phyloP scores from a whole-genome alignment of 2,329 filamentous ascomycete genomes.

The Claviceps purpurea region DNA sequence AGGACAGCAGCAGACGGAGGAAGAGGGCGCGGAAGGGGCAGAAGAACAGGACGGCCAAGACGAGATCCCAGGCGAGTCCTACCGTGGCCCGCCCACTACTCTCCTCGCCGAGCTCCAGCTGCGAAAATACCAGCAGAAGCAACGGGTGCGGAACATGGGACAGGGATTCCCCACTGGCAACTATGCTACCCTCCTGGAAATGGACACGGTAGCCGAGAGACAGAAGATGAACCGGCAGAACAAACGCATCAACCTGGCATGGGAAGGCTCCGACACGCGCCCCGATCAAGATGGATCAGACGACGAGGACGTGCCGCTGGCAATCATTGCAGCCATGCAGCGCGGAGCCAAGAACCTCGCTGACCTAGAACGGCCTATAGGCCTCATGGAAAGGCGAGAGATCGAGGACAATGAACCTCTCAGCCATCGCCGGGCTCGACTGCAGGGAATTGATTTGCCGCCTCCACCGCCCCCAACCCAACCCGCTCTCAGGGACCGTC shows the following conservation, averaged over 20 bases:
- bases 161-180: conserved; percentile 59
- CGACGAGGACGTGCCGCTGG: conserved; percentile 82
- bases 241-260: conserved; percentile 74
- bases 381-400: conserved; percentile 67
- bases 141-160: conserved; percentile 52
- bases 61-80: conserved; percentile 33
- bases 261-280: conserved; percentile 57
- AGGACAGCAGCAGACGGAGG: conserved; percentile 18
- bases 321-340: conserved; percentile 55
- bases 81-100: conserved; percentile 69
- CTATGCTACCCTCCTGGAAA: conserved; percentile 77
- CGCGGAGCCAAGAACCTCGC: conserved; percentile 36
- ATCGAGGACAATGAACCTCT: conserved; percentile 89
- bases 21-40: conserved; percentile 30
- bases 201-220: conserved; percentile 80
- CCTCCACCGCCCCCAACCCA: conserved; percentile 21
- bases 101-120: conserved; percentile 84
- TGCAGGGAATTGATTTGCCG: conserved; percentile 49
- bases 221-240: conserved; percentile 62
- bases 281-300: conserved; percentile 33
- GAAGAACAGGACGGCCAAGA: conserved; percentile 16
- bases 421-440: conserved; percentile 59
- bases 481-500: conserved; percentile 25
- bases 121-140: conserved; percentile 77
- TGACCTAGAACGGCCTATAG: conserved; percentile 51